These are phyloP conservation scores for Suhomyces yuchorum DNA, from an alignment of 1,139 yeast species.

Conservation along the genomic window DNA sequence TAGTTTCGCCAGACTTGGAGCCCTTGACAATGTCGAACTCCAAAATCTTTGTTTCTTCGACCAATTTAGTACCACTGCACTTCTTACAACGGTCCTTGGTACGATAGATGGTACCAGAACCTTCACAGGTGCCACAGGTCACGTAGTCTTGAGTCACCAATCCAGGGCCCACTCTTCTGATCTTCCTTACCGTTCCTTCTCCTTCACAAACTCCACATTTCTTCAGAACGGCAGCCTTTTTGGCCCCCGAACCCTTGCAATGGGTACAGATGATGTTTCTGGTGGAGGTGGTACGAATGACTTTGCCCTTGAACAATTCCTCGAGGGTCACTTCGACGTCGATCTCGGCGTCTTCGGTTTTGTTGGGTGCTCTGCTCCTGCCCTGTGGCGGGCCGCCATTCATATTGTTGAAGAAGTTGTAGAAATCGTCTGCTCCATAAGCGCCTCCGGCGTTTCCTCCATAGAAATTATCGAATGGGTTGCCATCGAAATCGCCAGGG, in stretches of 20 bases:
- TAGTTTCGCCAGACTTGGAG: constrained; percentile 58
- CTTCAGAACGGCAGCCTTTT: constrained; percentile 56
- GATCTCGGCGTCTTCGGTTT: constrained; percentile 69
- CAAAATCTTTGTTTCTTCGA: constrained; percentile 69
- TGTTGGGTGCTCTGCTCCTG: constrained; percentile 17
- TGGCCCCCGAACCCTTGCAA: constrained; percentile 79
- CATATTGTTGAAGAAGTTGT: constrained; percentile 62
- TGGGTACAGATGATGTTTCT: constrained; percentile 70
- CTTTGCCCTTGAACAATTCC: constrained; percentile 81
- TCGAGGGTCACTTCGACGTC: constrained; percentile 67
- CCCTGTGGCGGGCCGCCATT: constrained; percentile 28
- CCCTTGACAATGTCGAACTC: constrained; percentile 83
- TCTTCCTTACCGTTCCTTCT: constrained; percentile 60
- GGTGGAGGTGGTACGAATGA: constrained; percentile 70
- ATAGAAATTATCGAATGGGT: constrained; percentile 47
- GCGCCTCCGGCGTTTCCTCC: constrained; percentile 34
- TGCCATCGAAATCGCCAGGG: constrained; percentile 27
- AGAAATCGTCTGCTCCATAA: constrained; percentile 67
- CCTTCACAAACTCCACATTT: constrained; percentile 75
- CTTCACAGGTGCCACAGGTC: constrained; percentile 71
- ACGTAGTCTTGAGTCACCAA: constrained; percentile 65
- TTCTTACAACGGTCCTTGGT: constrained; percentile 74
- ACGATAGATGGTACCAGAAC: constrained; percentile 64
- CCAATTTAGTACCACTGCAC: constrained; percentile 67
- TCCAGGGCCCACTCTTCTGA: constrained; percentile 76